These are phyloP conservation scores for Trypethelium eluteriae DNA, from an alignment of 495 filamentous ascomycete genomes.

Conservation along the genomic window DNA sequence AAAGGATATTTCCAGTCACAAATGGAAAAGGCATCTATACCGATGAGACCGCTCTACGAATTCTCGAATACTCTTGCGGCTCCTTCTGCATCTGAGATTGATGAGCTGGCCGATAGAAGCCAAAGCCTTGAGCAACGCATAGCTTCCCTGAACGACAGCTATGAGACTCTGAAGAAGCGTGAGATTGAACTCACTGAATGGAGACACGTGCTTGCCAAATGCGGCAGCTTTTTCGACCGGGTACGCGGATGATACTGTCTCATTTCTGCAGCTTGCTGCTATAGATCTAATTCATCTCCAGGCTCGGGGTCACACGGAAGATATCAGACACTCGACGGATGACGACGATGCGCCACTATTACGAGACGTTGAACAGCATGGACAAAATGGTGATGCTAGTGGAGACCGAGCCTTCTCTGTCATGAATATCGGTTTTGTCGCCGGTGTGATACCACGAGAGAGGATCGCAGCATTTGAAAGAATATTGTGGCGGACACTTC, in stretches of 20 bases:
- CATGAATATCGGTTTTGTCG: constrained; percentile 99
- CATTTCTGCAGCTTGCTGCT: constrained; percentile 9
- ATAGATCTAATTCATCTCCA: constrained; percentile 27
- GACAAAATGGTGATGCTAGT: constrained; percentile 61
- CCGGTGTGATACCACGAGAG: constrained; percentile 89
- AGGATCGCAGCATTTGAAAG: constrained; percentile 92
- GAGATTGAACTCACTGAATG: constrained; percentile 96
- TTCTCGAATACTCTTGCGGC: constrained; percentile 74
- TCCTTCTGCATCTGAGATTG: constrained; percentile 85
- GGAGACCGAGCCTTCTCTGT: constrained; percentile 79
- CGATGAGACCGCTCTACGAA: constrained; percentile 74
- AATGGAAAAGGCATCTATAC: constrained; percentile 85
- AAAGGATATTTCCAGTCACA: constrained; percentile 84
- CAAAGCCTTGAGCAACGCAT: constrained; percentile 89
- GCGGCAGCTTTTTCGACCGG: constrained; percentile 93
- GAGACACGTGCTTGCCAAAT: constrained; percentile 93
- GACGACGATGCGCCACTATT: constrained; percentile 57
- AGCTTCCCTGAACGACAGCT: constrained; percentile 87
- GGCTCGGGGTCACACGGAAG: constrained; percentile 91
- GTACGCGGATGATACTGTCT: constrained; percentile 31
- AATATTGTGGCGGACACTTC: constrained; percentile 91
- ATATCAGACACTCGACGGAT: constrained; percentile 85
- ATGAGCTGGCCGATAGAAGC: constrained; percentile 84
- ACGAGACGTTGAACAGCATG: constrained; percentile 64
- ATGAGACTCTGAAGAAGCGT: constrained; percentile 94